Conservation (phyloP, 2,329 filamentous ascomycete species). For the Rhexocercosporidium sp. region DNA sequence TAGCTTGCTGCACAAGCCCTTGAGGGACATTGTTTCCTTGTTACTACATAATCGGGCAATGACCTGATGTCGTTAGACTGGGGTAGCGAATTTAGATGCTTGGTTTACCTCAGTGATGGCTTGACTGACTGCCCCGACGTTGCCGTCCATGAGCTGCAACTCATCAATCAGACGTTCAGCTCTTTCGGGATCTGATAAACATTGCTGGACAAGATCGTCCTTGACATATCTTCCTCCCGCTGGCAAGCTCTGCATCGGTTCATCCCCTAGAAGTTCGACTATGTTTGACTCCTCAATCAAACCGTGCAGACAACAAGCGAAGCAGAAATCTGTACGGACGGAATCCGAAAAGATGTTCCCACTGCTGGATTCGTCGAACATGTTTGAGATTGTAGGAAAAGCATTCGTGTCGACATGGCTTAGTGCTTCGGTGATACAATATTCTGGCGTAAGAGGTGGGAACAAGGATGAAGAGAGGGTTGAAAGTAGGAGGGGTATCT, state of each 20-base stretch:
- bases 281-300: slow-evolving; percentile 82
- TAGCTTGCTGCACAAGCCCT: slow-evolving; percentile 74
- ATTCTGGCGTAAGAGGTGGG: slow-evolving; percentile 63
- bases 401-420: slow-evolving; percentile 64
- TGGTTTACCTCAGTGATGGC: slow-evolving; percentile 69
- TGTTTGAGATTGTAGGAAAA: slow-evolving; percentile 68
- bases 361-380: slow-evolving; percentile 62
- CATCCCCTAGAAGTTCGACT: slow-evolving; percentile 80
- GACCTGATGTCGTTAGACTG: slow-evolving; percentile 52
- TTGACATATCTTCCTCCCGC: slow-evolving; percentile 77
- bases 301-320: slow-evolving; percentile 86
- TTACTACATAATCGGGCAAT: slow-evolving; percentile 71
- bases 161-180: slow-evolving; percentile 79
- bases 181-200: slow-evolving; percentile 75
- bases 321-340: slow-evolving; percentile 83
- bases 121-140: slow-evolving; percentile 82
- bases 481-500: slow-evolving; percentile 65
- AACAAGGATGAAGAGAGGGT: slow-evolving; percentile 62
- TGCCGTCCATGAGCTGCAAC: slow-evolving; percentile 88
- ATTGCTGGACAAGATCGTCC: slow-evolving; percentile 79
- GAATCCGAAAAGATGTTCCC: slow-evolving; percentile 64
- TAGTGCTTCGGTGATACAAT: slow-evolving; percentile 70
- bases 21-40: slow-evolving; percentile 82
- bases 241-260: slow-evolving; percentile 79
- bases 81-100: neutral